Evolutionary conservation across 108 stramenopile species (phyloP).

Genomic region (Skeletonema costatum): DNA sequence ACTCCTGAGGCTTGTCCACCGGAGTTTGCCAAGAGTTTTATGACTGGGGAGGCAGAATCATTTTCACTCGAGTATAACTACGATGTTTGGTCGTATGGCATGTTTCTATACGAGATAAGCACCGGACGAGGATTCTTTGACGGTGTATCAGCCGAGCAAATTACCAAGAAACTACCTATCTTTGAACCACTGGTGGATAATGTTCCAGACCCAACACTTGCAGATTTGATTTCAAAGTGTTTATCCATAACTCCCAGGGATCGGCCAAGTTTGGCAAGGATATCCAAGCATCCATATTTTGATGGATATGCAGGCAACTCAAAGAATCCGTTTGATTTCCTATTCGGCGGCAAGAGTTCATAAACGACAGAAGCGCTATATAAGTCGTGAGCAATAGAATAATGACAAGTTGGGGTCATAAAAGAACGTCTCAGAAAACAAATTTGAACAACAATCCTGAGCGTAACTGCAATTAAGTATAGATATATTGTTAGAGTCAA

Average conservation of each 20-base stretch:
- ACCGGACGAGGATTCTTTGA: slow-evolving; percentile 81
- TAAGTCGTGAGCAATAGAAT: neutral
- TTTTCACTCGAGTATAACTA: slow-evolving; percentile 77
- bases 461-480: neutral
- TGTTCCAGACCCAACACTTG: slow-evolving; percentile 54
- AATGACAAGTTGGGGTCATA: neutral
- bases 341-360: slow-evolving; percentile 12
- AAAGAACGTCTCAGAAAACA: neutral
- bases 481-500: neutral
- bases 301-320: slow-evolving; percentile 17
- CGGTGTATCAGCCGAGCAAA: slow-evolving; percentile 62
- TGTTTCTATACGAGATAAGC: slow-evolving; percentile 82
- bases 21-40: slow-evolving; percentile 81
- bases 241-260: slow-evolving; percentile 58
- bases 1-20: slow-evolving; percentile 91
- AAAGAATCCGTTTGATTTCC: slow-evolving; percentile 43
- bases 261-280: slow-evolving; percentile 65
- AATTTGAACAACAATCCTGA: neutral
- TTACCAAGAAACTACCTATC: slow-evolving; percentile 65
- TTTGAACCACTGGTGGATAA: slow-evolving; percentile 52
- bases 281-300: slow-evolving; percentile 85
- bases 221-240: slow-evolving; percentile 72
- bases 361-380: neutral
- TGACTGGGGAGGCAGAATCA: slow-evolving; percentile 71
- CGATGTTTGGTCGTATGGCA: slow-evolving; percentile 87